Percentiles rank a stretch among this genome's conserved stretches.
phyloP scores from a whole-genome alignment of 495 filamentous ascomycete genomes.

The Penicillium crystallinum region DNA sequence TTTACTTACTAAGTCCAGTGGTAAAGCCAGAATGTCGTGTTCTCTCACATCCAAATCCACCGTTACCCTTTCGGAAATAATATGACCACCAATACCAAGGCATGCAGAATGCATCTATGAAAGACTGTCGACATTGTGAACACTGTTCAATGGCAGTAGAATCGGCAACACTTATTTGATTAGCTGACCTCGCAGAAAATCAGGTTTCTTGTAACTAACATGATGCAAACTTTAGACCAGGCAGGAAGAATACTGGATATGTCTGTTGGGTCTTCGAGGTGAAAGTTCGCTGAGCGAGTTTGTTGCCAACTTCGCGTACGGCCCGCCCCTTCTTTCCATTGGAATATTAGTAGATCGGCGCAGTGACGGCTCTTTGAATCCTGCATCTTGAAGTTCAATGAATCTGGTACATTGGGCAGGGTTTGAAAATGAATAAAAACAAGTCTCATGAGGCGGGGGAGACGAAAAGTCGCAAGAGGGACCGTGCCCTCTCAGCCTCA shows the following conservation, averaged over 20 bases:
- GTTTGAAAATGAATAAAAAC: too few species aligned
- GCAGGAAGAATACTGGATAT: neutral
- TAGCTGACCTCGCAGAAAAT: neutral
- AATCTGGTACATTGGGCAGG: neutral
- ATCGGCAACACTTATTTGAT: neutral
- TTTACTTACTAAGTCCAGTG: conserved; percentile 6
- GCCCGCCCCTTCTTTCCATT: neutral
- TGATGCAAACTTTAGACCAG: conserved; percentile 2
- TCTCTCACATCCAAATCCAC: conserved; percentile 5
- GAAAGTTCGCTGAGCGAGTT: neutral
- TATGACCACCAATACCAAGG: conserved; percentile 9
- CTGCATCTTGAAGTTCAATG: neutral
- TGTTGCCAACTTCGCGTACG: neutral
- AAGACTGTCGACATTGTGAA: neutral
- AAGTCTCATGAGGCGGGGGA: neutral
- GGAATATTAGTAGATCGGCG: neutral
- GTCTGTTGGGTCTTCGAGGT: neutral
- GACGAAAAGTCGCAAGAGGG: neutral
- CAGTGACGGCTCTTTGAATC: neutral
- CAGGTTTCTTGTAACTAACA: neutral
- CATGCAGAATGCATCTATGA: conserved; percentile 1
- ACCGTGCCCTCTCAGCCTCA: conserved; percentile 4
- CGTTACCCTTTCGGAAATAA: neutral
- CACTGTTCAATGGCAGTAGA: neutral
- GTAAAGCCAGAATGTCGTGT: neutral